Base-by-base conservation (phyloP, 805 yeast species). In the Maudiozyma bulderi region DNA sequence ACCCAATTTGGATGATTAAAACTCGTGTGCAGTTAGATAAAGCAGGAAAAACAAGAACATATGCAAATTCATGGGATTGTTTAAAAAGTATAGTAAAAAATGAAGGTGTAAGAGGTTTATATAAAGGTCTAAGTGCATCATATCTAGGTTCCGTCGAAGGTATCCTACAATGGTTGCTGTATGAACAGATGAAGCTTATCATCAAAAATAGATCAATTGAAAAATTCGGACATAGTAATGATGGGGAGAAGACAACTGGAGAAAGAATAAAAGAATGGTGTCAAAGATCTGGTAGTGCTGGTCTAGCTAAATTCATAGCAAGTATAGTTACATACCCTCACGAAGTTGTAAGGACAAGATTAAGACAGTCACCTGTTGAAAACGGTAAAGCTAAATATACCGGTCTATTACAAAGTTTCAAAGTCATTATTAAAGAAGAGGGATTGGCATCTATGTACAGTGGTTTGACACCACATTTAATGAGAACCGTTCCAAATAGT, bases 211-310 rank as follows among this genome's bases (percentile, higher is more conserved):
- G 75, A 74, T 51, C 70, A 64, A 50, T 71, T 71, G 47, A 66
- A 68, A 54, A 62, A 57, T 47, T 61, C 53, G 55, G 64, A 42
- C 49, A 76, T 69, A 29, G 58, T 48, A 51, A 55, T 47, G 66
- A 71, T 6, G 57, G 57, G 9, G 55, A 60, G 31, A 66, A 62
- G 48, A 64, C 76, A 3, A 70, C 77, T 2, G 61, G 73, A 49
- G 96, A 87, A 58, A 75, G 78, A 51, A 70, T 88, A 30, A 67
- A 82, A 55, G 95, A 88, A 61, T 93, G 99, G 99, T 77, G 83
- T 54, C 96, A 96, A 2, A 80, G 97, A 57, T 88, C 97, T 0
- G 98, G 98, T 2, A 87, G 96, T 41, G 99, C 99, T 3, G 99
- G 99, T 42, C 81, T 88, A 40, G 99, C 99, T 43, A 93, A 93